phyloP scores from a whole-genome alignment of 768 basidiomycete genomes.

The Xerocomellus intermedius region DNA sequence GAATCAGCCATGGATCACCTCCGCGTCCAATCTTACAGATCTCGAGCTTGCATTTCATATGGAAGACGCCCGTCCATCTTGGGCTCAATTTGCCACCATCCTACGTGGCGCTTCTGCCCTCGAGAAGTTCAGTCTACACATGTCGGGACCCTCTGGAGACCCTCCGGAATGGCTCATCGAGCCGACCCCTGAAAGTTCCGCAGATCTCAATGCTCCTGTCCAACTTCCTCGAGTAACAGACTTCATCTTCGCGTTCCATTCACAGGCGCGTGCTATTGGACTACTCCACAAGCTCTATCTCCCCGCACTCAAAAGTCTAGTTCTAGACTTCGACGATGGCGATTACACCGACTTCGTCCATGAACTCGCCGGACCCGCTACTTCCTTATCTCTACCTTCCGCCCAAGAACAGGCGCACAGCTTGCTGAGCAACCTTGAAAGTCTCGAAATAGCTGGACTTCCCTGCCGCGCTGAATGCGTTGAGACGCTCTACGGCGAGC shows the following conservation, averaged over 20 bases:
- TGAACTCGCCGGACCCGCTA: slow-evolving; percentile 35
- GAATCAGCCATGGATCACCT: slow-evolving; percentile 40
- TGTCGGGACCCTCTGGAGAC: slow-evolving; percentile 54
- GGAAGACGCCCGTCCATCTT: slow-evolving; percentile 62
- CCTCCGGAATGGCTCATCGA: slow-evolving; percentile 37
- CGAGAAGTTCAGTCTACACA: slow-evolving; percentile 47
- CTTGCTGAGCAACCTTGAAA: slow-evolving; percentile 45
- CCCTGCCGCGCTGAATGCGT: slow-evolving; percentile 38
- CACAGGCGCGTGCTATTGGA: slow-evolving; percentile 39
- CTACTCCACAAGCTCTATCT: slow-evolving; percentile 29
- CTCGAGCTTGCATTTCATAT: slow-evolving; percentile 64
- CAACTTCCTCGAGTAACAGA: slow-evolving; percentile 26
- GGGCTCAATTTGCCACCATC: slow-evolving; percentile 49
- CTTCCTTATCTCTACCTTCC: slow-evolving; percentile 30
- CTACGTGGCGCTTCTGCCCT: slow-evolving; percentile 54
- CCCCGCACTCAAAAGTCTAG: slow-evolving; percentile 37
- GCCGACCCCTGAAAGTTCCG: slow-evolving; percentile 14
- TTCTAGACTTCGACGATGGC: slow-evolving; percentile 54
- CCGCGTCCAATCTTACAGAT: slow-evolving; percentile 37
- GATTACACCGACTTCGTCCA: slow-evolving; percentile 53
- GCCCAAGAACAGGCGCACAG: slow-evolving; percentile 36
- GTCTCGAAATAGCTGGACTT: slow-evolving; percentile 52
- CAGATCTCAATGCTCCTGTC: slow-evolving; percentile 32
- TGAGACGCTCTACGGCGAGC: slow-evolving; percentile 44
- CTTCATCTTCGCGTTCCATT: slow-evolving; percentile 51